Percentiles rank a stretch among this genome's conserved stretches.
Conservation (phyloP, 768 basidiomycete genomes). For the Kondoa malvinella region DNA sequence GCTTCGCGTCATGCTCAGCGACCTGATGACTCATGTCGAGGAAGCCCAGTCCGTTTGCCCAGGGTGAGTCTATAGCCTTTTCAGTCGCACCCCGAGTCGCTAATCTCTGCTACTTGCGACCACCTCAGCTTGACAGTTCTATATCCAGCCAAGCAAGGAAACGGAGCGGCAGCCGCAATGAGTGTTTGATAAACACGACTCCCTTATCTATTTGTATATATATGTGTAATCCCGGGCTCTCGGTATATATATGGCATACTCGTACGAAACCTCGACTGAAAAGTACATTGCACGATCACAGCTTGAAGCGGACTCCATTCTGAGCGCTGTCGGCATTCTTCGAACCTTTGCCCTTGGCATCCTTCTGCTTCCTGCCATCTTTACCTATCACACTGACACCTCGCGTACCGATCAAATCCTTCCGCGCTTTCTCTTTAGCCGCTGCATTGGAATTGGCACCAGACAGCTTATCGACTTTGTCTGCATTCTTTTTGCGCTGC, state of each 20-base stretch:
- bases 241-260: too few relatives aligned
- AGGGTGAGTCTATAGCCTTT: too few relatives aligned
- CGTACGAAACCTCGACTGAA: too few relatives aligned
- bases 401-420: slow-evolving; percentile 62
- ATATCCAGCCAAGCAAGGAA: too few relatives aligned
- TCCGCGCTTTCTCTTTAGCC: slow-evolving; percentile 68
- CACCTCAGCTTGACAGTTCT: too few relatives aligned
- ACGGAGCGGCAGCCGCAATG: too few relatives aligned
- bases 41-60: not conserved
- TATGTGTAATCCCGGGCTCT: too few relatives aligned
- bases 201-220: too few relatives aligned
- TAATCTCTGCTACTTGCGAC: too few relatives aligned
- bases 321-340: not conserved
- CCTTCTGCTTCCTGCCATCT: slow-evolving; percentile 18
- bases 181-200: too few relatives aligned
- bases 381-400: slow-evolving; percentile 81
- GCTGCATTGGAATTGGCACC: slow-evolving; percentile 42
- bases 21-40: not conserved
- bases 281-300: not conserved
- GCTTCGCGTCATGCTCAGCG: not conserved
- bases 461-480: slow-evolving; percentile 41
- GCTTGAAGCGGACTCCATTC: not conserved
- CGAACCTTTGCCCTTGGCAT: slow-evolving; percentile 1
- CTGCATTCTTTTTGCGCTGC: slow-evolving; percentile 47
- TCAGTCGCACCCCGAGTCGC: too few relatives aligned